These are phyloP conservation scores for Psilocybe subaeruginosa DNA, from an alignment of 768 basidiomycete genomes.

Conservation along the genomic window DNA sequence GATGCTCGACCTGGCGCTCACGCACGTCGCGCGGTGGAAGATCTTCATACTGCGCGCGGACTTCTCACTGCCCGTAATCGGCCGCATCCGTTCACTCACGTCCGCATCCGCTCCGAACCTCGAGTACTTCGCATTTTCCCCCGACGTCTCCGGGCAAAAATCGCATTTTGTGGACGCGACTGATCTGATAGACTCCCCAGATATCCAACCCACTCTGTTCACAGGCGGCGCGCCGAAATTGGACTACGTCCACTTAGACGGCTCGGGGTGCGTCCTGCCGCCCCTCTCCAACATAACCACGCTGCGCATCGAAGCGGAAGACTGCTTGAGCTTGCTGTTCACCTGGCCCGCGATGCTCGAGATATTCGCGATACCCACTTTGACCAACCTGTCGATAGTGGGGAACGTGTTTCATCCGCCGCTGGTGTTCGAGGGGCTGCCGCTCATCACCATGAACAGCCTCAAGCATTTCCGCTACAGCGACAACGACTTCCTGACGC, in stretches of 20 bases:
- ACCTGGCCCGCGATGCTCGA: slow-evolving; percentile 4
- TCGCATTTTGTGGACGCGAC: background rate
- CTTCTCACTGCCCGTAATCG: background rate
- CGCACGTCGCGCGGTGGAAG: slow-evolving; percentile 19
- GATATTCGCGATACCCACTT: slow-evolving; percentile 14
- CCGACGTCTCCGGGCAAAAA: background rate
- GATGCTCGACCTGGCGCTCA: slow-evolving; percentile 12
- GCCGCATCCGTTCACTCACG: background rate
- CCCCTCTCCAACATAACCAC: slow-evolving; percentile 21
- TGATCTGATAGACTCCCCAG: background rate
- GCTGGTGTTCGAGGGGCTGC: background rate
- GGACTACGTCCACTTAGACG: slow-evolving; percentile 17
- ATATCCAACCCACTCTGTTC: slow-evolving; percentile 15
- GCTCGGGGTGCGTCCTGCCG: slow-evolving; percentile 3
- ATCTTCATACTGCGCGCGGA: slow-evolving; percentile 17
- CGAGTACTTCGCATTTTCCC: slow-evolving; percentile 15
- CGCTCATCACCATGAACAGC: slow-evolving; percentile 9
- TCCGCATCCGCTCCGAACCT: slow-evolving; percentile 17
- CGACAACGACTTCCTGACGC: slow-evolving; percentile 5
- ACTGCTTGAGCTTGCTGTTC: background rate
- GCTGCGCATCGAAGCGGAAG: slow-evolving; percentile 19
- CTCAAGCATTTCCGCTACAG: slow-evolving; percentile 21
- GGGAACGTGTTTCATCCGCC: slow-evolving; percentile 10
- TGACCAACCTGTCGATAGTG: slow-evolving; percentile 18
- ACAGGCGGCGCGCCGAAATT: slow-evolving; percentile 21